Base-by-base conservation (phyloP, 2,329 filamentous ascomycete species). In the Calonectria montana region DNA sequence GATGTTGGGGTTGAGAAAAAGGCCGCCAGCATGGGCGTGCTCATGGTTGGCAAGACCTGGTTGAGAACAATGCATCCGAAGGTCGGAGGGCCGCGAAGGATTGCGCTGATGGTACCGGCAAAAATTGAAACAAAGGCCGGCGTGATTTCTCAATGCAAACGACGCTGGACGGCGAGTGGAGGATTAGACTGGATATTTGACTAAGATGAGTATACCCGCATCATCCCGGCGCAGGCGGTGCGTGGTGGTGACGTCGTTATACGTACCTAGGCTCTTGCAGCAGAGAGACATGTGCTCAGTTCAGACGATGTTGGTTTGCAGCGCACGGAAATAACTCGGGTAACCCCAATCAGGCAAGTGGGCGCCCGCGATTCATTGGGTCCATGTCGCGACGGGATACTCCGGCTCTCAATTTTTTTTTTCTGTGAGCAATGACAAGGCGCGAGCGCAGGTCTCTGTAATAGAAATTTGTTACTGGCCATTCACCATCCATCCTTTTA, bases 201-300 rank as follows among this genome's bases (percentile, higher is more conserved):
- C 63, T 23, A 48, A 41, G 53, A 53, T 66, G 53, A 62, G 71
- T 76, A 75, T 76, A 70, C 69, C 74, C 71, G 73, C 73, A 61
- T 62, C 29, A 57, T 67, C 62, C 67, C 69, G 59, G 69, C 62
- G 57, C 57, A 53, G 27, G 37, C 45, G 53, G 53, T 62, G 31
- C 31, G 50, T 37, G 39, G 66, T 73, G 73, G 80, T 81, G 80
- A 81, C 80, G 80, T 81, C 79, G 79, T 55, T 53, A 48, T 67
- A 65, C 57, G 31, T 41, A 62, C 57, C 57, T 62, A 29, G 57
- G 23, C 21, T 27, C 23, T 16, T 15, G 31, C 53, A 18, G 35
- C 35, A 39, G 53, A 39, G 53, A 59, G 25, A 59, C 53, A 59
- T 59, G 53, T 55, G 50, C 50, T 55, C 50, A 23, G 31, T 8